These are phyloP conservation scores for Kurtzmaniella quercitrusa DNA, from an alignment of 1,139 yeast genomes.

Conservation along the genomic window DNA sequence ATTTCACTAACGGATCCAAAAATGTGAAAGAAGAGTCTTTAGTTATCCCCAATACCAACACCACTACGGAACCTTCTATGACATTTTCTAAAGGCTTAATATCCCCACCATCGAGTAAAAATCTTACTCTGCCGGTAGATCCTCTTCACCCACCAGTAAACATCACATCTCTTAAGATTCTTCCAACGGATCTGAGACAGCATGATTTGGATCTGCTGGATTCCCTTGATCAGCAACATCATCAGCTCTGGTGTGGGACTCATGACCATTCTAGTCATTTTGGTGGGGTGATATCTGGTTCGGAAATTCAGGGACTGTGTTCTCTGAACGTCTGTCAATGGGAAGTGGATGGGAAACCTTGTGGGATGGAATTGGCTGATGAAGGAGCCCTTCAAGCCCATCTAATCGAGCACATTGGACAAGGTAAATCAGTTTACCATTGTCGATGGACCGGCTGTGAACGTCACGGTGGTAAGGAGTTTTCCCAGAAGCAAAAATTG, in stretches of 20 bases:
- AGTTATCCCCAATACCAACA: too few species aligned
- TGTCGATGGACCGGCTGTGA: slow-evolving; percentile 82
- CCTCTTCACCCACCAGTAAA: slow-evolving; percentile 11
- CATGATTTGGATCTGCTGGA: slow-evolving; percentile 1
- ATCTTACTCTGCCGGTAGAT: slow-evolving; percentile 1
- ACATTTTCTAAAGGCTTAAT: not conserved
- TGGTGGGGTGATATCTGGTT: slow-evolving; percentile 1
- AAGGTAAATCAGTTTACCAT: slow-evolving; percentile 63
- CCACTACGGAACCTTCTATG: too few species aligned
- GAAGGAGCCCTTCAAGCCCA: slow-evolving; percentile 70
- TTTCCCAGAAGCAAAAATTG: slow-evolving; percentile 80
- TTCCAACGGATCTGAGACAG: slow-evolving; percentile 21
- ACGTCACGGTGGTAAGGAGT: slow-evolving; percentile 55
- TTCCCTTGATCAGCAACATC: not conserved
- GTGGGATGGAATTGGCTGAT: slow-evolving; percentile 45
- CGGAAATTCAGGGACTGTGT: not conserved
- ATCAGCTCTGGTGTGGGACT: not conserved
- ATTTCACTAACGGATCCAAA: not conserved
- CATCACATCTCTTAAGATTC: slow-evolving; percentile 33
- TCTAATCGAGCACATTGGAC: slow-evolving; percentile 65
- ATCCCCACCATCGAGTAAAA: slow-evolving; percentile 3
- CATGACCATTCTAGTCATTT: slow-evolving; percentile 3
- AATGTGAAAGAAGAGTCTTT: not conserved
- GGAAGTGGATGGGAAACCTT: slow-evolving; percentile 40
- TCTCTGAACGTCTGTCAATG: slow-evolving; percentile 38